Evolutionary conservation across 2,329 filamentous ascomycete species (phyloP).

Genomic region (Esteya vermicola): DNA sequence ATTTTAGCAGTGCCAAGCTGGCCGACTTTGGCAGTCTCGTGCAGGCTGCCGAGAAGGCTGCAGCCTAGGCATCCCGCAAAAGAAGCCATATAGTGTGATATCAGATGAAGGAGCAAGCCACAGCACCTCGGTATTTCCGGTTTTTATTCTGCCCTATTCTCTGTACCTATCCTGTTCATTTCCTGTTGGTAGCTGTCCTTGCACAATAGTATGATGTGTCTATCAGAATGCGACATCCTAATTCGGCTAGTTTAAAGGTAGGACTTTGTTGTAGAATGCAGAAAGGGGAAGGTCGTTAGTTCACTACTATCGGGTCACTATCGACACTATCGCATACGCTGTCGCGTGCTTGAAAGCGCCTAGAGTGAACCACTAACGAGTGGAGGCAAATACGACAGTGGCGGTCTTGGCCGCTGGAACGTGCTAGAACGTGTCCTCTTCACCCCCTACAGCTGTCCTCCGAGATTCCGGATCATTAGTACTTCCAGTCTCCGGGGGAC

Average conservation of each 20-base stretch:
- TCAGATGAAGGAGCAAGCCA: too few relatives aligned
- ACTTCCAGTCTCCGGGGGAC: not conserved
- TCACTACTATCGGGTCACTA: too few relatives aligned
- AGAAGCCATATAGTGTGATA: too few relatives aligned
- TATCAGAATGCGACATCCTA: not conserved
- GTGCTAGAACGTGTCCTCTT: conserved; percentile 9
- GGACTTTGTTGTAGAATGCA: too few relatives aligned
- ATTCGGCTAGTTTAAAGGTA: too few relatives aligned
- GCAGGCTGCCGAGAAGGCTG: not conserved
- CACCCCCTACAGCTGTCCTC: not conserved
- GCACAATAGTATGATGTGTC: not conserved
- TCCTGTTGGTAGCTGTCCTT: too few relatives aligned
- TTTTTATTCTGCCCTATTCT: too few relatives aligned
- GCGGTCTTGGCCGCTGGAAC: not conserved
- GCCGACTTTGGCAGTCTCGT: not conserved
- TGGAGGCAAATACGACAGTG: not conserved
- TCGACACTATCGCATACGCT: not conserved
- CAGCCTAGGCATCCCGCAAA: too few relatives aligned
- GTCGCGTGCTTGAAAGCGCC: not conserved
- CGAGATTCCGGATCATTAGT: conserved; percentile 1
- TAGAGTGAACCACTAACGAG: not conserved
- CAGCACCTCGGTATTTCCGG: too few relatives aligned
- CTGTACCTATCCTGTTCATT: too few relatives aligned
- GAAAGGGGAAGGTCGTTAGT: not conserved
- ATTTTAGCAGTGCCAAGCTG: too few relatives aligned